Evolutionary conservation across 331 rosid genomes (phyloP), one percentile per base, ranked within the genome.

Genomic region (Rhamnella rubrinervis): DNA sequence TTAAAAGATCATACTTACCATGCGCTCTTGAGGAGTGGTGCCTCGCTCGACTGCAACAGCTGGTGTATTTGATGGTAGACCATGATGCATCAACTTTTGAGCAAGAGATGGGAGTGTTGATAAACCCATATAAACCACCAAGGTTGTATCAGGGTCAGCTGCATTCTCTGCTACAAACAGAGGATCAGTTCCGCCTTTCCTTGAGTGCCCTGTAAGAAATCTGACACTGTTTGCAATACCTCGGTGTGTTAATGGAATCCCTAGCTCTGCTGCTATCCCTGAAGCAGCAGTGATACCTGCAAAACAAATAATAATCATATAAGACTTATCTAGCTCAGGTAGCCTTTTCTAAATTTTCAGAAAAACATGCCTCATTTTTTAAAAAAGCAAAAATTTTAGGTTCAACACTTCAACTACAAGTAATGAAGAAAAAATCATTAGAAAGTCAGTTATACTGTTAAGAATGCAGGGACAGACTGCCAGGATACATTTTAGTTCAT

Each of bases 281-380:
- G 99, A 95, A 37, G 99, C 99, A 49, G 99, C 96, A 47, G 99
- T 95, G 69, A 91, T 91, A 47, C 97, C 98, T 93, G 83, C 73
- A 67, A 82, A 50, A 78, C 53, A 66, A 72, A 18, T 52, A 72
- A 11, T 60, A 72, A 11, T 18, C 58, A 53, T 53, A 53, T 53
- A 19, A 26, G 21, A 20, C 5, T 31, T 31, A 31, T 31, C 35
- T 31, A 4, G 5, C 35, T 31, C 35, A 31, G 35, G 35, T 31
- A 31, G 35, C 35, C 35, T 31, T 31, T 31, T 31, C 35, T 31
- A 31, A 31, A 31, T 4, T 31, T 31, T 31, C 35, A 31, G 35
- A 31, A 31, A 31, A 31, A 31, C 5, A 0, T 4, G 35, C 35
- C 5, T 3, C 35, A 31, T 4, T 31, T 31, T 31, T 31, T 31